Evolutionary conservation across 2,329 filamentous ascomycete genomes (phyloP), one percentile per base, ranked within the genome.

Genomic region (Fusarium citri): DNA sequence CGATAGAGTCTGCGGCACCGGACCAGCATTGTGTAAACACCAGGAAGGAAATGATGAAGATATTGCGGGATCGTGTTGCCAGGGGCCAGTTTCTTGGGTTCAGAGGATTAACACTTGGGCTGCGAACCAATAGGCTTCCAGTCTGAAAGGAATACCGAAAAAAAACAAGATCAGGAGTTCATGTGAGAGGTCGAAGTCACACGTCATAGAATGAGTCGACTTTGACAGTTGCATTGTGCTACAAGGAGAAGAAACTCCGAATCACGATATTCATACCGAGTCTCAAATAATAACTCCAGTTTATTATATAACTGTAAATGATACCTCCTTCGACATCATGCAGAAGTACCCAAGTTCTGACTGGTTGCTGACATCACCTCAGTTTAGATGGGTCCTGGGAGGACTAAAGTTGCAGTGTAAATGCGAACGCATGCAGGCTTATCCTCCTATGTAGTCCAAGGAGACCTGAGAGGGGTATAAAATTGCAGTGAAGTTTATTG

Each of bases 1-100:
- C 7, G 83, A 64, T 87, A 83, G 53, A 88, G 85, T 0, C 85
- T 0, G 85, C 85, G 3, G 83, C 78, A 4, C 82, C 82, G 2
- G 87, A 84, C 43, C 37, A 79, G 83, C 42, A 50, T 88, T 84
- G 23, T 73, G 62, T 6, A 78, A 80, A 15, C 8, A 85, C 80
- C 9, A 83, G 72, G 2, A 82, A 59, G 1, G 81, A 84, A 2
- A 79, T 77, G 11, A 73, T 66, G 10, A 83, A 66, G 11, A 81
- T 78, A 5, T 72, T 76, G 2, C 58, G 40, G 16, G 83, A 22
- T 26, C 78, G 68, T 16, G 43, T 25, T 11, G 25, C 12, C 2
- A 23, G 16, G 3, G 43, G 7, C 82, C 82, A 84, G 68, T 84
- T 84, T 8, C 78, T 76, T 12, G 83, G 83, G 57, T 83, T 79